Base-by-base conservation (phyloP, 139 green algal genomes). In the Auxenochlorella pyrenoidosa region DNA sequence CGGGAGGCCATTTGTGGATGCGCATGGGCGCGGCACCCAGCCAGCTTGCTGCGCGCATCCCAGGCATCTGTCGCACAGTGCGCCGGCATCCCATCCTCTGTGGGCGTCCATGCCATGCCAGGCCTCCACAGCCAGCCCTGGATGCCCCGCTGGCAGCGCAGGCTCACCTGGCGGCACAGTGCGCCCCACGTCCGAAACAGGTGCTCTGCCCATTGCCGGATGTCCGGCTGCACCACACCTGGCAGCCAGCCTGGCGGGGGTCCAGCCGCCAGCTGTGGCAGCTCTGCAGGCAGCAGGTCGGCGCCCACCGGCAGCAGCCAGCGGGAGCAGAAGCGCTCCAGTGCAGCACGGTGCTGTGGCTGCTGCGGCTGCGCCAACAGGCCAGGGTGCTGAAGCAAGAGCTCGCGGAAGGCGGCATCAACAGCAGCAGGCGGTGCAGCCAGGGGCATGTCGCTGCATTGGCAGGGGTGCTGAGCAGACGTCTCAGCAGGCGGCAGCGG, bases 121-220 rank as follows among this genome's bases (percentile, higher is more conserved):
- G n/a, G n/a, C n/a, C n/a, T n/a, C n/a, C n/a, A n/a, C n/a, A n/a
- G n/a, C n/a, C n/a, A n/a, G n/a, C n/a, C n/a, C n/a, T n/a, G n/a
- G n/a, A n/a, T n/a, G n/a, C n/a, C n/a, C n/a, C 54, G 18, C 54
- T 41, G 32, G 66, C 66, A 73, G 66, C 10, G 32, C 66, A 28
- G 1, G n/a, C 63, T 32, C 82, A 86, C 82, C 82, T 90, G 65
- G 18, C 92, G 84, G 60, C 80, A 90, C 15, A 95, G 87, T 36
- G 86, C 43, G 30, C 60, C 26, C 93, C 93, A 95, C 22, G 90
- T 89, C 0, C 32, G 3, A 60, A 94, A 86, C 77, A 95, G 77
- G 24, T 68, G 19, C 38, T 86, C 43, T 5, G 88, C 91, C 89
- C 83, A 93, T 12, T 73, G 12, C 18, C 89, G 41, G 0, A 87